Conservation (phyloP, 768 basidiomycete species). For the Crassisporium funariophilum region DNA sequence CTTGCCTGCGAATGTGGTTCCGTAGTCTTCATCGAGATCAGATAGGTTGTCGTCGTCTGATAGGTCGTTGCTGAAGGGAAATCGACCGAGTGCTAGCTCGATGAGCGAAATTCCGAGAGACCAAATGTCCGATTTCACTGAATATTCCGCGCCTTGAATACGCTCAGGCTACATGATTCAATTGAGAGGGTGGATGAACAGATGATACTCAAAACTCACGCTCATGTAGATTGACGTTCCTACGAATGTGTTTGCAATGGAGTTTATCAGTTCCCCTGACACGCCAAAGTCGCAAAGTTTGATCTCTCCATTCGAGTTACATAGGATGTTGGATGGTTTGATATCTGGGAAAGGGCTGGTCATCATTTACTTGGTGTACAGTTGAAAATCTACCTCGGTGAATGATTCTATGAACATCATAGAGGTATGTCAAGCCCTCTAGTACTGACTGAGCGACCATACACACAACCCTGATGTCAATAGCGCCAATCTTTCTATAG, state of each 20-base stretch:
- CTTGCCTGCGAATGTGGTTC: slow-evolving; percentile 57
- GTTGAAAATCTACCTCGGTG: slow-evolving; percentile 76
- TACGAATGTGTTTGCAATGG: slow-evolving; percentile 98
- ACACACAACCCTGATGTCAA: slow-evolving; percentile 91
- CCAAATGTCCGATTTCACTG: slow-evolving; percentile 99
- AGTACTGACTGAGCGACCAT: slow-evolving; percentile 92
- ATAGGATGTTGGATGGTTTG: slow-evolving; percentile 97
- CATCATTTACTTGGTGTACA: background rate
- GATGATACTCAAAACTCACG: slow-evolving; percentile 48
- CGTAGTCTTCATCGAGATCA: slow-evolving; percentile 60
- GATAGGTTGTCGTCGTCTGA: slow-evolving; percentile 63
- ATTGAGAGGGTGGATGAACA: slow-evolving; percentile 4
- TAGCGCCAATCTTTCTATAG: slow-evolving; percentile 91
- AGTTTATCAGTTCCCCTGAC: slow-evolving; percentile 97
- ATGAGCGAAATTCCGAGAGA: slow-evolving; percentile 96
- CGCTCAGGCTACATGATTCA: slow-evolving; percentile 80
- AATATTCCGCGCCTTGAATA: slow-evolving; percentile 97
- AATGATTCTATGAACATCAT: slow-evolving; percentile 96
- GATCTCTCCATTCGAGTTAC: slow-evolving; percentile 92
- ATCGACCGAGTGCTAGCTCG: slow-evolving; percentile 95
- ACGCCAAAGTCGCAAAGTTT: slow-evolving; percentile 99
- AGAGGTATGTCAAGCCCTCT: slow-evolving; percentile 93
- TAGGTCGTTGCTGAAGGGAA: slow-evolving; percentile 86
- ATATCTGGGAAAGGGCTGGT: too few relatives aligned
- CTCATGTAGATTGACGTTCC: slow-evolving; percentile 99